These are phyloP conservation scores for Fusarium dimerum DNA, from an alignment of 2,329 filamentous ascomycete genomes.

Conservation along the genomic window DNA sequence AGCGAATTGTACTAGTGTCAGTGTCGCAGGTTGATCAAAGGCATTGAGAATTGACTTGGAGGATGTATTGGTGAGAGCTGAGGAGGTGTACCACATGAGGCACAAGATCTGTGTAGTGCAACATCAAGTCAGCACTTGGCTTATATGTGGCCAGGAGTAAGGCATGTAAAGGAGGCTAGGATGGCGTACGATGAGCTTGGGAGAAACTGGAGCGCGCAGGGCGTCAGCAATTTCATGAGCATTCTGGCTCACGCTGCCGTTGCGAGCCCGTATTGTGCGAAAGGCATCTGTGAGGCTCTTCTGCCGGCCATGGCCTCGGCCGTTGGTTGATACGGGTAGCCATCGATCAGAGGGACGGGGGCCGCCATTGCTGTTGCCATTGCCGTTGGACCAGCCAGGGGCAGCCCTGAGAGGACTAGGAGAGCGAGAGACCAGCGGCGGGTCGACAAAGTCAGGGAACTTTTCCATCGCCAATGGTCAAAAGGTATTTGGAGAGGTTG, in stretches of 20 bases:
- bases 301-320: slow-evolving; percentile 65
- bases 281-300: slow-evolving; percentile 92
- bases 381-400: slow-evolving; percentile 30
- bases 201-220: slow-evolving; percentile 85
- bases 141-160: slow-evolving; percentile 6
- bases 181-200: slow-evolving; percentile 74
- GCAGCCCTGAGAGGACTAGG: slow-evolving; percentile 30
- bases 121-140: slow-evolving; percentile 24
- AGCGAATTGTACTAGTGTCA: slow-evolving; percentile 90
- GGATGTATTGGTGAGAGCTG: slow-evolving; percentile 93
- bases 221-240: slow-evolving; percentile 92
- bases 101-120: slow-evolving; percentile 69
- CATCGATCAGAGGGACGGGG: slow-evolving; percentile 32
- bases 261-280: slow-evolving; percentile 75
- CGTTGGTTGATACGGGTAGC: slow-evolving; percentile 30
- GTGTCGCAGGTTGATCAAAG: slow-evolving; percentile 84
- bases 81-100: slow-evolving; percentile 91
- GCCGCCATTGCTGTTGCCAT: not conserved
- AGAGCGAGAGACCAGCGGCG: slow-evolving; percentile 29
- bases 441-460: slow-evolving; percentile 57
- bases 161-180: not conserved
- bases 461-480: slow-evolving; percentile 48
- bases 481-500: not conserved
- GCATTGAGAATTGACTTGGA: slow-evolving; percentile 96
- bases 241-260: slow-evolving; percentile 86